Conservation (phyloP, 2,329 filamentous ascomycete species). For the Lachnellula subtilissima region DNA sequence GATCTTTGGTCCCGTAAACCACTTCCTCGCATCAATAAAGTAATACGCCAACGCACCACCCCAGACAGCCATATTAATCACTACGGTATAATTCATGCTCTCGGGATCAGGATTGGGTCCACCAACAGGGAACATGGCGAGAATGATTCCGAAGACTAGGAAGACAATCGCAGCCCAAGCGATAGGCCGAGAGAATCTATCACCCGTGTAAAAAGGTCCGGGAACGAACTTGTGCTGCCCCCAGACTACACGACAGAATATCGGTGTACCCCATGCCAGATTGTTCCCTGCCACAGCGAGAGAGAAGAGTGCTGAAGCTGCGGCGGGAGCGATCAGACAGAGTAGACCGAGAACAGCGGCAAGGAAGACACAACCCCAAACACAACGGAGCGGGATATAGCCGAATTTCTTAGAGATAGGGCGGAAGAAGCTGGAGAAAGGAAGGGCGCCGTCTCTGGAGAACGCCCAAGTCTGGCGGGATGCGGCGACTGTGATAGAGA, state of each 20-base stretch:
- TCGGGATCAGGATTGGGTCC: conserved; percentile 47
- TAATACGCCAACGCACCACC: conserved; percentile 52
- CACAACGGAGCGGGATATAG: conserved; percentile 52
- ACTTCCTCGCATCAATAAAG: conserved; percentile 51
- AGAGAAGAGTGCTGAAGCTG: conserved; percentile 55
- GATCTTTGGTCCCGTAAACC: conserved; percentile 55
- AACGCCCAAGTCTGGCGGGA: conserved; percentile 61
- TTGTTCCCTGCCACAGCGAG: conserved; percentile 57
- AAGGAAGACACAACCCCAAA: conserved; percentile 49
- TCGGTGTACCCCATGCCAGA: conserved; percentile 55
- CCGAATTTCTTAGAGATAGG: conserved; percentile 47
- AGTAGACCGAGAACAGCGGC: conserved; percentile 52
- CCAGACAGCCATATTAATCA: conserved; percentile 57
- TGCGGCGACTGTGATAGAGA: conserved; percentile 53
- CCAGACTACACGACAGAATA: conserved; percentile 54
- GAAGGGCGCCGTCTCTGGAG: conserved; percentile 56
- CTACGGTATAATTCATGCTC: conserved; percentile 60
- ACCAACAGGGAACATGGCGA: conserved; percentile 54
- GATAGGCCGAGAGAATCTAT: conserved; percentile 44
- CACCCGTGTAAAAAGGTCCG: conserved; percentile 55
- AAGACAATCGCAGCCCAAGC: conserved; percentile 51
- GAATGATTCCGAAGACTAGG: conserved; percentile 48
- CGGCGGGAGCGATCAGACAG: conserved; percentile 52
- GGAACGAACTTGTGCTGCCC: conserved; percentile 52
- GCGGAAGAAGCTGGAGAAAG: conserved; percentile 54